A percentile compares a stretch with the other conserved stretches of the same genome.
Evolutionary conservation across 148 eudicot species (phyloP).

Genomic region (Polygonum aviculare): DNA sequence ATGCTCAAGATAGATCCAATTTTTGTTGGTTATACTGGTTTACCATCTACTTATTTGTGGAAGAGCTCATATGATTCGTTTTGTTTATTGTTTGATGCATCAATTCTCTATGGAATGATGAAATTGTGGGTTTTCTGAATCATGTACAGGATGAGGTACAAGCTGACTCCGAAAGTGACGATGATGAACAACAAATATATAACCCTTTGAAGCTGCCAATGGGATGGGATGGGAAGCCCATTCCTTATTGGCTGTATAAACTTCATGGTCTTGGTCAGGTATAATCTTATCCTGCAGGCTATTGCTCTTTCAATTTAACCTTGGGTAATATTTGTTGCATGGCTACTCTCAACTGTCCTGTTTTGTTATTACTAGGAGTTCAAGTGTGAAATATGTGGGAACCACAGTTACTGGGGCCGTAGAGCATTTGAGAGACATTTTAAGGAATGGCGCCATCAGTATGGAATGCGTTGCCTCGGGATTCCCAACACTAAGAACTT

Average conservation of each 20-base stretch:
- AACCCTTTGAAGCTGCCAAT: slow-evolving; percentile 95
- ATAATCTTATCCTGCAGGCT: neutral
- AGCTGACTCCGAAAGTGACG: slow-evolving; percentile 90
- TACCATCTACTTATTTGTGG: neutral
- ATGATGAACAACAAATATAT: slow-evolving; percentile 92
- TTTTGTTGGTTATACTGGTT: neutral
- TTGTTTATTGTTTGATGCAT: neutral
- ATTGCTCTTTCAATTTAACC: neutral
- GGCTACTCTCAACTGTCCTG: slow-evolving; percentile 9
- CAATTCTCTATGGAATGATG: neutral
- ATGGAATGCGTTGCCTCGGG: slow-evolving; percentile 98
- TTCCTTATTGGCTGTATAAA: slow-evolving; percentile 96
- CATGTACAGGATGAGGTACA: slow-evolving; percentile 69
- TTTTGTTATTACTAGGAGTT: slow-evolving; percentile 53
- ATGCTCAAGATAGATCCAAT: too few species aligned
- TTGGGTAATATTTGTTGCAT: neutral
- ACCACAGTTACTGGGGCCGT: slow-evolving; percentile 96
- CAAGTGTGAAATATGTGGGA: slow-evolving; percentile 97
- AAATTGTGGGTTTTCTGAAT: slow-evolving; percentile 14
- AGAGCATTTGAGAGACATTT: slow-evolving; percentile 97
- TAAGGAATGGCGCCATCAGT: slow-evolving; percentile 96
- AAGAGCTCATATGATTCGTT: neutral
- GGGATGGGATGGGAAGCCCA: slow-evolving; percentile 99
- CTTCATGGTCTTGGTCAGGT: slow-evolving; percentile 99
- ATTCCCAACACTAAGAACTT: slow-evolving; percentile 97